Conservation (phyloP, 2,329 filamentous ascomycete genomes). For the Nannizziopsis barbatae region DNA sequence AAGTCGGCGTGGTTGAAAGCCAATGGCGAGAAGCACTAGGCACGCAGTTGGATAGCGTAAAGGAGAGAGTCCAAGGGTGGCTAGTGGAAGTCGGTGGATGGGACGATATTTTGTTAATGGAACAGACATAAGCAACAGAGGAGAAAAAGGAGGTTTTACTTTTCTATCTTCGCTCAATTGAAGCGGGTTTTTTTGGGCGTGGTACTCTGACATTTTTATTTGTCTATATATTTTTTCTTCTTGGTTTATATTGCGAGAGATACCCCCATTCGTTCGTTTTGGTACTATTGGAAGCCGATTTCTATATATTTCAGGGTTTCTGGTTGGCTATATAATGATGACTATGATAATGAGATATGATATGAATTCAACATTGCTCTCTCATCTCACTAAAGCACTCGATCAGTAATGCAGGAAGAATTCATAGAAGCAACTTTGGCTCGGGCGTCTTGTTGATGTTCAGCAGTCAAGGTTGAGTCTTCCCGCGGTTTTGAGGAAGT, state of each 20-base stretch:
- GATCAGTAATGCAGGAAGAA: neutral
- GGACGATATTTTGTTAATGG: constrained; percentile 60
- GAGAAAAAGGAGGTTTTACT: neutral
- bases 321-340: neutral
- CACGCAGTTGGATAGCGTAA: constrained; percentile 59
- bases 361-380: neutral
- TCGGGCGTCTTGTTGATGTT: too few relatives aligned
- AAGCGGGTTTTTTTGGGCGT: neutral
- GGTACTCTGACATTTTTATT: neutral
- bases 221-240: neutral
- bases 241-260: constrained; percentile 8
- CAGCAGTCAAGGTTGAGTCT: too few relatives aligned
- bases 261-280: constrained; percentile 10
- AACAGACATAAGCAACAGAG: constrained; percentile 24
- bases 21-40: constrained; percentile 87
- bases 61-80: constrained; percentile 61
- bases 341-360: neutral
- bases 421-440: too few relatives aligned
- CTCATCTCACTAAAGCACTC: neutral
- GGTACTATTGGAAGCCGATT: neutral
- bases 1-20: constrained; percentile 78
- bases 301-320: neutral
- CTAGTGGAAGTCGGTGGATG: constrained; percentile 71
- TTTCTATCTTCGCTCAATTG: constrained; percentile 11
- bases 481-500: too few relatives aligned